Evolutionary conservation across 192 early-diverging fungal species (phyloP).

Genomic region (Haplosporangium gracile): DNA sequence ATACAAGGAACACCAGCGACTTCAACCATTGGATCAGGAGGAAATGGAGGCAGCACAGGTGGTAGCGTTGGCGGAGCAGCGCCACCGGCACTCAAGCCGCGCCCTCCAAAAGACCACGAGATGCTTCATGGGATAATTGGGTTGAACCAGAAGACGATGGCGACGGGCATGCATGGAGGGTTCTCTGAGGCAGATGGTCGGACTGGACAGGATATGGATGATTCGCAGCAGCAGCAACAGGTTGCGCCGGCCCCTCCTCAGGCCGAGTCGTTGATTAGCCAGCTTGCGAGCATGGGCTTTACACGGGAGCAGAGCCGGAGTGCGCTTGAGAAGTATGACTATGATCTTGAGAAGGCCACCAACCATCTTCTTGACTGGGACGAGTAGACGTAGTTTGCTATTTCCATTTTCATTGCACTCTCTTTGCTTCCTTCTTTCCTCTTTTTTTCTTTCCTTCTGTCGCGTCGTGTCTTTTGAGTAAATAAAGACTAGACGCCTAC

Average conservation of each 20-base stretch:
- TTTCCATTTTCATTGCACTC: too few species aligned
- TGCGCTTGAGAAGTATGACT: slow-evolving; percentile 78
- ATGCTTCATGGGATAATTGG: slow-evolving; percentile 30
- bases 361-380: slow-evolving; percentile 82
- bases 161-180: background rate
- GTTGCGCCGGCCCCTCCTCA: slow-evolving; percentile 36
- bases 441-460: too few species aligned
- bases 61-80: background rate
- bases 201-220: slow-evolving; percentile 3
- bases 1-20: slow-evolving; percentile 8
- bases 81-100: slow-evolving; percentile 27
- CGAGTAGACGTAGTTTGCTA: background rate
- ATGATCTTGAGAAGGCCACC: slow-evolving; percentile 80
- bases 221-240: slow-evolving; percentile 20
- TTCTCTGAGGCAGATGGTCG: background rate
- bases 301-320: slow-evolving; percentile 72
- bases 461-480: background rate
- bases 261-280: slow-evolving; percentile 54
- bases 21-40: background rate
- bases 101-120: slow-evolving; percentile 46
- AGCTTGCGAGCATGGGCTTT: slow-evolving; percentile 82
- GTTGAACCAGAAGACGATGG: background rate
- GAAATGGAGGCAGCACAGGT: too few species aligned
- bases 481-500: background rate
- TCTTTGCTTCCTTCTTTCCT: too few species aligned